phyloP scores from a whole-genome alignment of 1,139 yeast genomes.

The Saccharomyces hybrid region DNA sequence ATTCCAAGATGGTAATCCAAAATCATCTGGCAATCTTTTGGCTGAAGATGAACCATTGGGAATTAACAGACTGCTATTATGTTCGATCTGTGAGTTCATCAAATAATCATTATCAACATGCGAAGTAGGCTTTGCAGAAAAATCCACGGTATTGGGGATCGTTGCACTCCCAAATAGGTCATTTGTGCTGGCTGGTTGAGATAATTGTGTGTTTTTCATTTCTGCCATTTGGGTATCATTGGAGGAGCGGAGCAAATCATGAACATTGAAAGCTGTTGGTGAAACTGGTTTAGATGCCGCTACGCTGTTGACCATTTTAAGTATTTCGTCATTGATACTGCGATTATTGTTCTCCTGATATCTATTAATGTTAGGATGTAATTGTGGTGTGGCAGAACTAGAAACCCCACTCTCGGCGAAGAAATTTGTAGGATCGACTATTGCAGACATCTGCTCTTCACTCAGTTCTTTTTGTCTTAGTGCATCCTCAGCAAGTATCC shows the following conservation, averaged over 20 bases:
- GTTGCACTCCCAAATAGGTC: not conserved
- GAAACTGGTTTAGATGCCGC: slow-evolving; percentile 17
- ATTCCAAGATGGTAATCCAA: slow-evolving; percentile 4
- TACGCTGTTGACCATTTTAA: slow-evolving; percentile 26
- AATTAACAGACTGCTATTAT: not conserved
- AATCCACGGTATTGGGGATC: not conserved
- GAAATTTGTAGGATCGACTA: not conserved
- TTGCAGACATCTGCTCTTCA: not conserved
- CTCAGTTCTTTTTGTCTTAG: not conserved
- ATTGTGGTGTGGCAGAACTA: not conserved
- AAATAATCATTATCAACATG: not conserved
- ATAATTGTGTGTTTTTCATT: not conserved
- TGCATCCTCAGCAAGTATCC: slow-evolving; percentile 32
- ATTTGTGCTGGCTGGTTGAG: not conserved
- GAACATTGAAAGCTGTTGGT: slow-evolving; percentile 16
- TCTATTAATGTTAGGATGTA: slow-evolving; percentile 3
- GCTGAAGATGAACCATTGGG: slow-evolving; percentile 3
- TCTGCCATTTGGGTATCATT: not conserved
- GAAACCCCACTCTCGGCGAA: not conserved
- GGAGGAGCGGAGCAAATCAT: slow-evolving; percentile 11
- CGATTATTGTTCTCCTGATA: slow-evolving; percentile 1
- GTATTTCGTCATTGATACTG: slow-evolving; percentile 22
- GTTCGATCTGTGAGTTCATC: not conserved
- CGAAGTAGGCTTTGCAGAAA: not conserved
- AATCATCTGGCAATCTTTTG: not conserved